Percentiles rank a stretch among this genome's conserved stretches.
Evolutionary conservation across 768 basidiomycete species (phyloP).

Genomic region (Hypholoma fasciculare): DNA sequence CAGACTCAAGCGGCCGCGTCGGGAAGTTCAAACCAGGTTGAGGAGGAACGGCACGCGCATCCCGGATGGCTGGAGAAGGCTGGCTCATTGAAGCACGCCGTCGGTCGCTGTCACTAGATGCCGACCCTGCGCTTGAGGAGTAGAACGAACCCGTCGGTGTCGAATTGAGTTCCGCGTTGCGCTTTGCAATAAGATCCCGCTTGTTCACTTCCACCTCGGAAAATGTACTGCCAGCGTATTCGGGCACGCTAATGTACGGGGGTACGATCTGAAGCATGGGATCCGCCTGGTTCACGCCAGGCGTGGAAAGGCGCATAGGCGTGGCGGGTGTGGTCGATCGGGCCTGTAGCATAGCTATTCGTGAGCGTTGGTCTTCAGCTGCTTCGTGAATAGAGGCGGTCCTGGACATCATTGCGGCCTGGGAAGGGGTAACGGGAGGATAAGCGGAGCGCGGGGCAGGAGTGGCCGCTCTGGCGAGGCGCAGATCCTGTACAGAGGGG

Average conservation of each 20-base stretch:
- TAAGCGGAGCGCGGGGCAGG: constrained; percentile 10
- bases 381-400: constrained; percentile 17
- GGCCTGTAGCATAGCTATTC: constrained; percentile 10
- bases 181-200: constrained; percentile 36
- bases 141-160: constrained; percentile 37
- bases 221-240: constrained; percentile 26
- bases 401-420: constrained; percentile 11
- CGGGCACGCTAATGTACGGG: constrained; percentile 10
- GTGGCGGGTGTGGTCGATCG: constrained; percentile 16
- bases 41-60: constrained; percentile 15
- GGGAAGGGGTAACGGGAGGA: constrained; percentile 2
- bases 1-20: constrained; percentile 3
- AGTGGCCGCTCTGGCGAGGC: constrained; percentile 9
- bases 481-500: constrained; percentile 12
- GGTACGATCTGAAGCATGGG: constrained; percentile 12
- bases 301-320: constrained; percentile 1
- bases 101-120: constrained; percentile 5
- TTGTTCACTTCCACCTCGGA: constrained; percentile 42
- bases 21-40: constrained; percentile 22
- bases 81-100: constrained; percentile 7
- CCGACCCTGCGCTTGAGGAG: constrained; percentile 9
- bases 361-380: constrained; percentile 17
- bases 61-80: constrained; percentile 9
- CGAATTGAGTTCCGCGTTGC: constrained; percentile 44
- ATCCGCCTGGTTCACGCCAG: not conserved